Percentiles rank a stretch among this genome's conserved stretches.
Conservation (phyloP, 2,329 filamentous ascomycete genomes). For the Aspergillus fumigatus region DNA sequence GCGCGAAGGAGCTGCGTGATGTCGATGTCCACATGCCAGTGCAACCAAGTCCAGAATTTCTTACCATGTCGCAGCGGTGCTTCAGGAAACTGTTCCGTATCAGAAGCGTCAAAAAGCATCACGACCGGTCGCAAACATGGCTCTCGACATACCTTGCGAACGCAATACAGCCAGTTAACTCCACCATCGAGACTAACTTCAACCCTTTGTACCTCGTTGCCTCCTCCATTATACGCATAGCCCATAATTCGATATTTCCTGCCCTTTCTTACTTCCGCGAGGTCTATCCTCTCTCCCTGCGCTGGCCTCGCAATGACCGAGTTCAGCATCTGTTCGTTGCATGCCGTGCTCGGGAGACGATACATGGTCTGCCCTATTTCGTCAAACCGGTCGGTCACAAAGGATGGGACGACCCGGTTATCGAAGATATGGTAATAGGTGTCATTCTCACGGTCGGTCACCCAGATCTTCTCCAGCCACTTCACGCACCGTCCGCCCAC, state of each 20-base stretch:
- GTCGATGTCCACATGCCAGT: slow-evolving; percentile 50
- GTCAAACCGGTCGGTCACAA: slow-evolving; percentile 47
- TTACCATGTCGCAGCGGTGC: slow-evolving; percentile 48
- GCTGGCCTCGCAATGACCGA: slow-evolving; percentile 45
- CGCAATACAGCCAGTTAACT: slow-evolving; percentile 46
- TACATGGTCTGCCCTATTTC: slow-evolving; percentile 46
- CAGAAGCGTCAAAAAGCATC: background rate
- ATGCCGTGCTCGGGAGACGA: slow-evolving; percentile 46
- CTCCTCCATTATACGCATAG: slow-evolving; percentile 49
- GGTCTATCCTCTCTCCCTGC: slow-evolving; percentile 43
- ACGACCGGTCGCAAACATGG: background rate
- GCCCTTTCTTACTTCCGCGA: slow-evolving; percentile 35
- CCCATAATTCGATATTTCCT: slow-evolving; percentile 44
- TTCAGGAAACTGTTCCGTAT: slow-evolving; percentile 39
- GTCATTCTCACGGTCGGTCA: slow-evolving; percentile 38
- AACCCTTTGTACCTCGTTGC: slow-evolving; percentile 47
- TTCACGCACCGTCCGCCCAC: slow-evolving; percentile 41
- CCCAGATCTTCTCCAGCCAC: slow-evolving; percentile 40
- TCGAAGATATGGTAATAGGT: slow-evolving; percentile 48
- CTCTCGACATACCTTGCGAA: slow-evolving; percentile 32
- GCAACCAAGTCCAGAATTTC: slow-evolving; percentile 53
- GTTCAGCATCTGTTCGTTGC: slow-evolving; percentile 49
- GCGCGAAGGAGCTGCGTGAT: slow-evolving; percentile 42
- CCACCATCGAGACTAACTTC: slow-evolving; percentile 48
- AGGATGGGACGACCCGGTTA: slow-evolving; percentile 46